phyloP scores from a whole-genome alignment of 2,329 filamentous ascomycete species.

The Cercospora canescens region DNA sequence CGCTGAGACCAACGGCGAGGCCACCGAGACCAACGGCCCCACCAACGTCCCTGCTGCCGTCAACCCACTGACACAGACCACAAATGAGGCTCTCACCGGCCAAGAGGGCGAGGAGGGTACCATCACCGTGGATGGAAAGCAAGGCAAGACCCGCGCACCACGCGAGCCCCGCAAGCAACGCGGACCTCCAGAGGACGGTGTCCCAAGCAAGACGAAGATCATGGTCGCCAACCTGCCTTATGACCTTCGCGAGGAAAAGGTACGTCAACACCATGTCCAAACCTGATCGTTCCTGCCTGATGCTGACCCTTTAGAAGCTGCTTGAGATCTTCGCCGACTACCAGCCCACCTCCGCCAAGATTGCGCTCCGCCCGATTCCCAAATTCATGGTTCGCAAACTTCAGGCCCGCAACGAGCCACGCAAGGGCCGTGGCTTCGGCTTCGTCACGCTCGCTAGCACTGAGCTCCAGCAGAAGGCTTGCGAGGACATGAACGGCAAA shows the following conservation, averaged over 20 bases:
- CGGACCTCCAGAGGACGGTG: constrained; percentile 93
- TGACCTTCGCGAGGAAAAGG: constrained; percentile 96
- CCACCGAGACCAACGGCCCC: constrained; percentile 44
- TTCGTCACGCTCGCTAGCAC: constrained; percentile 96
- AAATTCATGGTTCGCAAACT: constrained; percentile 99
- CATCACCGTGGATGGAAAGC: constrained; percentile 41
- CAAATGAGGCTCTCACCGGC: constrained; percentile 58
- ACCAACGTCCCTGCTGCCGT: constrained; percentile 55
- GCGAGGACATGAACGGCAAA: constrained; percentile 98
- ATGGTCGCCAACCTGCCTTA: constrained; percentile 99
- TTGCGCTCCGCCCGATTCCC: constrained; percentile 95
- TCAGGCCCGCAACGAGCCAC: constrained; percentile 93
- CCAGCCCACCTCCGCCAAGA: constrained; percentile 92
- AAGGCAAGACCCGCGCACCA: constrained; percentile 49
- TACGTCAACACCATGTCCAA: constrained; percentile 47
- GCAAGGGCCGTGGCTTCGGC: constrained; percentile 98
- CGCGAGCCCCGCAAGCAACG: constrained; percentile 70
- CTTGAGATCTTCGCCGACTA: constrained; percentile 96
- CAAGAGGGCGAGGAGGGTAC: constrained; percentile 50
- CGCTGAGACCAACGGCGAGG: constrained; percentile 44
- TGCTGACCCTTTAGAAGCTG: constrained; percentile 61
- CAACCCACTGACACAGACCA: constrained; percentile 52
- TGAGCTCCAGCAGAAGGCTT: constrained; percentile 96
- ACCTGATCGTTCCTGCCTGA: background rate
- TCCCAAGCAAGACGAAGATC: constrained; percentile 99